phyloP scores from a whole-genome alignment of 257 asterid species.

The Lavandula angustifolia region DNA sequence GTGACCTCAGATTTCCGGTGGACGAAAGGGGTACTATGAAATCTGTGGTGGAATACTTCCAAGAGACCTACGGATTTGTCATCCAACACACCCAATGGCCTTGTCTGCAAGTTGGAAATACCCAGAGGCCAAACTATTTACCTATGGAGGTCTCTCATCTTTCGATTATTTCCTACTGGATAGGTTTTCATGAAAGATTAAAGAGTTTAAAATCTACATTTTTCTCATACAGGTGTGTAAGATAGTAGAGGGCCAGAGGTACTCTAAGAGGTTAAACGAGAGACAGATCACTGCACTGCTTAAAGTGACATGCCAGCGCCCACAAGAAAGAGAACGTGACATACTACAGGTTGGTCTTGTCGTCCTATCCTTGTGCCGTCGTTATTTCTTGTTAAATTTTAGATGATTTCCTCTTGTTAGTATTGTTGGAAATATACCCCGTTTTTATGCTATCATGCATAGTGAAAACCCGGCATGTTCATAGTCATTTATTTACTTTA shows the following conservation, averaged over 20 bases:
- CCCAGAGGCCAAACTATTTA: constrained; percentile 78
- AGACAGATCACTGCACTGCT: constrained; percentile 87
- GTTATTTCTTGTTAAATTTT: constrained; percentile 1
- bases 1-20: constrained; percentile 69
- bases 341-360: constrained; percentile 62
- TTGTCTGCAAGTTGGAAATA: constrained; percentile 93
- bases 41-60: constrained; percentile 82
- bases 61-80: constrained; percentile 74
- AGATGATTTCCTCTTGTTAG: background rate
- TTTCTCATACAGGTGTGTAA: constrained; percentile 70
- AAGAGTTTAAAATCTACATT: background rate
- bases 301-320: constrained; percentile 97
- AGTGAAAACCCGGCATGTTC: background rate
- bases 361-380: background rate
- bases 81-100: constrained; percentile 84
- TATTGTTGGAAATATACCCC: background rate
- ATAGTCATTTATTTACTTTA: background rate
- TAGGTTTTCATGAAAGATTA: background rate
- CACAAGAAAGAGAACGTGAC: constrained; percentile 72
- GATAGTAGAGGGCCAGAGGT: constrained; percentile 93
- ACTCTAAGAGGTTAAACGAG: constrained; percentile 90
- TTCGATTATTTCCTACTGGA: background rate
- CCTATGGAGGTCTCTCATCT: constrained; percentile 83
- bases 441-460: background rate
- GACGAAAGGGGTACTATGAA: constrained; percentile 88